These are phyloP conservation scores for Spergularia azorica DNA, from an alignment of 179 eudicot genomes.

Conservation along the genomic window DNA sequence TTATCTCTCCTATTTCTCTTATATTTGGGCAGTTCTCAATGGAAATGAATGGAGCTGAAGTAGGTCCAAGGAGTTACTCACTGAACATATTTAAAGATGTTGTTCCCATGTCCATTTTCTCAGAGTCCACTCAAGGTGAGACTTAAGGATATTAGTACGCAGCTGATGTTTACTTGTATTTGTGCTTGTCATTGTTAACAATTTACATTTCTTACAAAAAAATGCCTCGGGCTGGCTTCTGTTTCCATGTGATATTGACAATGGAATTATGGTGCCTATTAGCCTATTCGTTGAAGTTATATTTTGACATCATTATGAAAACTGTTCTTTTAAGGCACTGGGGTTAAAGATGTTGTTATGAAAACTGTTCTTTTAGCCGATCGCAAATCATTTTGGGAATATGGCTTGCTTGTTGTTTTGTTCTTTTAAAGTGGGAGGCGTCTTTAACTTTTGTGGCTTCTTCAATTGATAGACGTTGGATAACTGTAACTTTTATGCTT, in stretches of 20 bases:
- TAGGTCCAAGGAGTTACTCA: slow-evolving; percentile 75
- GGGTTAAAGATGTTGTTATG: no score
- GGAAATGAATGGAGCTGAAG: slow-evolving; percentile 78
- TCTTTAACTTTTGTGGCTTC: not conserved
- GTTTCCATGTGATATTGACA: not conserved
- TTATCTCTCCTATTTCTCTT: slow-evolving; percentile 7
- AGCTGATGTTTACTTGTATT: not conserved
- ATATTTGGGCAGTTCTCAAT: slow-evolving; percentile 62
- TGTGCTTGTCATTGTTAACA: not conserved
- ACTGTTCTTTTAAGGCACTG: no score
- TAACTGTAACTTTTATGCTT: not conserved
- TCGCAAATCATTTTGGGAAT: no score
- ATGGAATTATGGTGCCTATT: not conserved
- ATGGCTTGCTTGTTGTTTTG: no score
- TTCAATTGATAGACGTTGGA: not conserved
- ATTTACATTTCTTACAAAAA: not conserved
- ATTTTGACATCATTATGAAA: no score
- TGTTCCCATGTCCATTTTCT: slow-evolving; percentile 89
- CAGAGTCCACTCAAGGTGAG: slow-evolving; percentile 77
- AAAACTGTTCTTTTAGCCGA: no score
- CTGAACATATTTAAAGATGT: slow-evolving; percentile 86
- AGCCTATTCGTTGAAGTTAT: not conserved
- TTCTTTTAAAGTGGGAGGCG: no score
- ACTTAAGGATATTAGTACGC: slow-evolving; percentile 9
- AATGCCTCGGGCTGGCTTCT: not conserved